Base-by-base conservation (phyloP, 169 alveolate genomes). In the Plasmodium relictum region DNA sequence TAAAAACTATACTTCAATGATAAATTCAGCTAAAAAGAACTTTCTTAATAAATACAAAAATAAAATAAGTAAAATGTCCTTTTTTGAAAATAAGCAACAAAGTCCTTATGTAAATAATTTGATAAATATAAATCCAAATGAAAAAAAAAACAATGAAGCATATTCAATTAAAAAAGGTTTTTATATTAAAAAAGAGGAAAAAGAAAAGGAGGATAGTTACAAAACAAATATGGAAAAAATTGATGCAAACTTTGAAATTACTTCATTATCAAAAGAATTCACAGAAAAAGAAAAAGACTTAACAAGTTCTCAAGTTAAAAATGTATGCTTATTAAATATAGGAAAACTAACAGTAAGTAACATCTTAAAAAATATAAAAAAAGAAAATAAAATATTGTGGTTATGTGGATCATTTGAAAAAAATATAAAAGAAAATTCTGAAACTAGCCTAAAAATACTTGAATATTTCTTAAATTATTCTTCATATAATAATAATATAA, bases 351-450 rank as follows among this genome's bases (percentile, higher is more conserved):
- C 91, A n/a, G 4, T 83, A 1, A 68, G 52, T 4, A 41, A 56
- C 18, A 66, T 83, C n/a, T 24, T 68, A 12, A 31, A 24, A 37
- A 26, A 37, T 54, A 18, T 83, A 61, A 71, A 61, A 8, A 20
- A 62, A 39, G 24, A 56, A 66, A 44, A 83, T 50, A 83, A 83
- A 68, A 31, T 83, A 54, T 26, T 83, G 5, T 83, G 91, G 91
- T 52, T 83, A 61, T 83, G 91, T 68, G 91, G 91, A 9, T 31
- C 85, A 0, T 58, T 83, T 20, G 91, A 83, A 72, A 83, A 72
- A 59, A 6, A 83, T 20, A 42, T 72, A 83, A 26, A 31, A 39
- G 24, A 68, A 20, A 73, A 26, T 26, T 41, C 16, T 48, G 6
- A 31, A 56, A 83, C 16, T 65, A 83, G 91, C 18, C 9, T 83